Evolutionary conservation across 1,139 yeast genomes (phyloP).

Genomic region (Saccharomyces hybrid): DNA sequence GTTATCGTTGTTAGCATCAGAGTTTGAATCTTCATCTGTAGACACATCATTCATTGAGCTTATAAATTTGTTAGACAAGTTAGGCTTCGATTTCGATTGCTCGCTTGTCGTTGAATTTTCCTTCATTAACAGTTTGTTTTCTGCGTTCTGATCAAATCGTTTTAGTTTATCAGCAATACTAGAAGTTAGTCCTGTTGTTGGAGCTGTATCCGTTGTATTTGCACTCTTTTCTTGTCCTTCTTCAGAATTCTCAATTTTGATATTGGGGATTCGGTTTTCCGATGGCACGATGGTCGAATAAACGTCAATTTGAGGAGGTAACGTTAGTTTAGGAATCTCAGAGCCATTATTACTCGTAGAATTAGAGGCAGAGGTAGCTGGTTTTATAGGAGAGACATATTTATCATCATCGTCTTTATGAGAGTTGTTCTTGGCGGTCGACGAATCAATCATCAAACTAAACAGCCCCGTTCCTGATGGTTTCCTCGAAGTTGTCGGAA

Average conservation of each 20-base stretch:
- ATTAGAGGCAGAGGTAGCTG: neutral
- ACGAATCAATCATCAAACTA: conserved; percentile 20
- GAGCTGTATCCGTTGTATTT: neutral
- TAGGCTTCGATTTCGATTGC: neutral
- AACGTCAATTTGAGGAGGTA: neutral
- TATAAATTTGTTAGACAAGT: neutral
- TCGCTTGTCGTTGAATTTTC: neutral
- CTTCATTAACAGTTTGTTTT: neutral
- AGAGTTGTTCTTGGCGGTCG: conserved; percentile 2
- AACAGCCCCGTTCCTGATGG: conserved; percentile 29
- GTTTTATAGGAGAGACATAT: neutral
- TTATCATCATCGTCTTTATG: conserved; percentile 1
- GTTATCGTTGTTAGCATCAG: conserved; percentile 7
- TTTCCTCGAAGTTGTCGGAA: conserved; percentile 16
- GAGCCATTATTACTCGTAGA: neutral
- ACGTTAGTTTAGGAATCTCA: neutral
- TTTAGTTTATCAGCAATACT: neutral
- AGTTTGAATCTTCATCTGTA: neutral
- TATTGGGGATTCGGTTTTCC: neutral
- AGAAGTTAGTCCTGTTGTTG: neutral
- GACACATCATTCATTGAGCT: neutral
- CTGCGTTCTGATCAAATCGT: neutral
- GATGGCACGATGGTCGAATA: neutral
- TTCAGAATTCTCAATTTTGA: neutral
- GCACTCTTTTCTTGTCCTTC: neutral